A percentile compares a stretch with the other conserved stretches of the same genome.
phyloP scores from a whole-genome alignment of 257 asterid species.

The Gentiana macrophylla region DNA sequence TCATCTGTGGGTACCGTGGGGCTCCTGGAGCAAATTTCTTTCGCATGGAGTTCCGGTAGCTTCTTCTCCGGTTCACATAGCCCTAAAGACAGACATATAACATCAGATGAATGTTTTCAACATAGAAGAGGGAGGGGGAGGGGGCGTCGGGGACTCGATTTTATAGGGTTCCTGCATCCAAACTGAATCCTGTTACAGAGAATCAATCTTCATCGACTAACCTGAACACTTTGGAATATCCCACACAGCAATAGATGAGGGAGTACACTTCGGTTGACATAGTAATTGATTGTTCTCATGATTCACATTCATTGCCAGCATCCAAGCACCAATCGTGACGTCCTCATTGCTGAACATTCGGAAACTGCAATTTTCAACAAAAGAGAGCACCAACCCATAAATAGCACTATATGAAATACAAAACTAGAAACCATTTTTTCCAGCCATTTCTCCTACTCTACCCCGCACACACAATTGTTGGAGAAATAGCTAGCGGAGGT shows the following conservation, averaged over 20 bases:
- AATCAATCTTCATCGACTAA: conserved; percentile 9
- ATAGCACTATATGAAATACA: background rate
- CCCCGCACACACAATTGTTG: too few relatives aligned
- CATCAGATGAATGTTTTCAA: too few relatives aligned
- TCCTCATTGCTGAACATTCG: conserved; percentile 99
- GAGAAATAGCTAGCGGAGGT: too few relatives aligned
- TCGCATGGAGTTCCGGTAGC: conserved; percentile 78
- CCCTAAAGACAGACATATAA: conserved; percentile 27
- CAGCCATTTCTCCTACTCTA: too few relatives aligned
- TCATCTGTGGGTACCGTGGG: conserved; percentile 61
- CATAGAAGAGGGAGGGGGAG: too few relatives aligned
- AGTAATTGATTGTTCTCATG: conserved; percentile 66
- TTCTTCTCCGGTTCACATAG: conserved; percentile 87
- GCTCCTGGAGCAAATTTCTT: conserved; percentile 70
- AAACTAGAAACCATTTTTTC: too few relatives aligned
- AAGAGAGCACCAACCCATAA: background rate
- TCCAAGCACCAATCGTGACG: conserved; percentile 98
- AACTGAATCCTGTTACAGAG: too few relatives aligned
- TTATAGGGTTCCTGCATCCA: too few relatives aligned
- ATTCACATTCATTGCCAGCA: conserved; percentile 96
- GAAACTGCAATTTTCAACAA: conserved; percentile 42
- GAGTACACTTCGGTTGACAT: conserved; percentile 59
- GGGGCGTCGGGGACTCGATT: too few relatives aligned
- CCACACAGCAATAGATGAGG: conserved; percentile 89
- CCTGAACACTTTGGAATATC: conserved; percentile 99